These are phyloP conservation scores for Aspergillus sp. DNA, from an alignment of 2,329 filamentous ascomycete species.

Conservation along the genomic window DNA sequence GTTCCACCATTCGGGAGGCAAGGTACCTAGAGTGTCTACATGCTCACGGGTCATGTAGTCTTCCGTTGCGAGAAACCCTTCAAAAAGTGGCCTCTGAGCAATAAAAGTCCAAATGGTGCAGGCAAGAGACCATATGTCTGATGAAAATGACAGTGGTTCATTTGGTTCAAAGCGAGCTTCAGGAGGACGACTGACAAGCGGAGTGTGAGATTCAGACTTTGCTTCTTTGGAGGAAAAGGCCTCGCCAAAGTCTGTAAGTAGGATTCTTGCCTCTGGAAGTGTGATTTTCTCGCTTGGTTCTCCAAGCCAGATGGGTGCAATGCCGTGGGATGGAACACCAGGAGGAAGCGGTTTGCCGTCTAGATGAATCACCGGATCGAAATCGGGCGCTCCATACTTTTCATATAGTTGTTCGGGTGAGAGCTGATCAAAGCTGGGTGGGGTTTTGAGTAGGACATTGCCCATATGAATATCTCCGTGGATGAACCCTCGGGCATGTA, in stretches of 20 bases:
- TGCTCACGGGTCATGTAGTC: slow-evolving; percentile 35
- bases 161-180: slow-evolving; percentile 40
- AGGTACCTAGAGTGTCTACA: slow-evolving; percentile 34
- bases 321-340: slow-evolving; percentile 33
- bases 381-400: slow-evolving; percentile 23
- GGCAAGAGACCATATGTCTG: slow-evolving; percentile 46
- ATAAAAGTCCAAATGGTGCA: slow-evolving; percentile 42
- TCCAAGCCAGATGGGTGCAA: slow-evolving; percentile 40
- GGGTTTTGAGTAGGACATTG: slow-evolving; percentile 35
- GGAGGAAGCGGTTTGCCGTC: slow-evolving; percentile 26
- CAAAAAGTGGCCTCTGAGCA: slow-evolving; percentile 32
- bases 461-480: slow-evolving; percentile 42
- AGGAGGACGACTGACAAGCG: slow-evolving; percentile 24
- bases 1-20: slow-evolving; percentile 32
- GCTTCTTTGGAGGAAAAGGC: slow-evolving; percentile 28
- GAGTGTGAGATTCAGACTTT: too few relatives aligned
- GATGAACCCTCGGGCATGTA: slow-evolving; percentile 23
- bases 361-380: slow-evolving; percentile 21
- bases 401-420: slow-evolving; percentile 22
- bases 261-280: slow-evolving; percentile 29
- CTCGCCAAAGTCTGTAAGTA: slow-evolving; percentile 41
- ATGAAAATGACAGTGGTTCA: slow-evolving; percentile 35
- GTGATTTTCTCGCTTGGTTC: slow-evolving; percentile 32
- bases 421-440: slow-evolving; percentile 21
- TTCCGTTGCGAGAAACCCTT: slow-evolving; percentile 27